Conservation (phyloP, 2,329 filamentous ascomycete genomes). For the Berkeleyomyces rouxiae region DNA sequence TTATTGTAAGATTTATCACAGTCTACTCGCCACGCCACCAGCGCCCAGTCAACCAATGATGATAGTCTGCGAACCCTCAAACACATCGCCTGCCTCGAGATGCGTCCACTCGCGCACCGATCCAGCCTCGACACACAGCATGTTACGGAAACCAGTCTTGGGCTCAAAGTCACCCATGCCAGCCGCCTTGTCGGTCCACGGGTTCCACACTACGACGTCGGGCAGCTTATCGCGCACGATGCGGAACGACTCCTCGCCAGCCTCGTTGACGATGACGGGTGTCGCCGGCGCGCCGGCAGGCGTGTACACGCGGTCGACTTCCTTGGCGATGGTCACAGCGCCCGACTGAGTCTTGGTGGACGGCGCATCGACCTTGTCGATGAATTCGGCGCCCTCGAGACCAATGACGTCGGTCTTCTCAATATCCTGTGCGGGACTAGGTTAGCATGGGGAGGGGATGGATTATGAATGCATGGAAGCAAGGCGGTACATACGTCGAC, state of each 20-base stretch:
- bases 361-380: slow-evolving; percentile 63
- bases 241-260: slow-evolving; percentile 47
- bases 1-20: neutral
- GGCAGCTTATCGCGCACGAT: slow-evolving; percentile 70
- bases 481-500: slow-evolving; percentile 45
- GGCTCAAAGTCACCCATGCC: slow-evolving; percentile 76
- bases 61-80: slow-evolving; percentile 45
- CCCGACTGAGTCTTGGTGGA: slow-evolving; percentile 48
- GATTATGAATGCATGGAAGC: no score
- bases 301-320: slow-evolving; percentile 81
- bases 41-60: slow-evolving; percentile 10
- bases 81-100: slow-evolving; percentile 60
- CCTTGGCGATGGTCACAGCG: slow-evolving; percentile 52
- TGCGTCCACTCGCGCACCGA: slow-evolving; percentile 67
- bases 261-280: slow-evolving; percentile 43
- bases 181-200: slow-evolving; percentile 72
- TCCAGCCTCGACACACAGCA: slow-evolving; percentile 90
- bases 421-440: slow-evolving; percentile 49
- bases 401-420: slow-evolving; percentile 54
- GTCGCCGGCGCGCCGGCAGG: slow-evolving; percentile 43
- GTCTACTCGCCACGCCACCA: neutral
- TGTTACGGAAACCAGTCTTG: slow-evolving; percentile 77
- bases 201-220: slow-evolving; percentile 94
- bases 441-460: neutral
- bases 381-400: slow-evolving; percentile 58